Base-by-base conservation (phyloP, 2,329 filamentous ascomycete genomes). In the Alternaria alternata region DNA sequence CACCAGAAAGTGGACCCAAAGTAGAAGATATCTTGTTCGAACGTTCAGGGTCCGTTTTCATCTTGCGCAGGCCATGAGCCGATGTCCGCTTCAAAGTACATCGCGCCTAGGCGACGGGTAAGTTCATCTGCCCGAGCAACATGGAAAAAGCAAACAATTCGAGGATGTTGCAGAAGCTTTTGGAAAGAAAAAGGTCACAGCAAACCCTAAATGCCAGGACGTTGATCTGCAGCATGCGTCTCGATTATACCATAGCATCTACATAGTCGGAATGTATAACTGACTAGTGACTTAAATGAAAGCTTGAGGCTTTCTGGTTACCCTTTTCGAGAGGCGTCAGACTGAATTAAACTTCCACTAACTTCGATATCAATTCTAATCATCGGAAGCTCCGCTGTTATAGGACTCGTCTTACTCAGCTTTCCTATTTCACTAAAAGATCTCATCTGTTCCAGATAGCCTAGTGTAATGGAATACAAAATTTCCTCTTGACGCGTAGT, bases 1-100 rank as follows among this genome's bases (percentile, higher is more conserved):
- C 52, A 38, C 30, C 22, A 6, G 5, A 7, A 14, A 20, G 22
- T n/a, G 49, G 36, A 16, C 24, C 16, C 9, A 51, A 54, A 14
- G 30, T 47, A 36, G 52, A 54, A 26, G 52, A 54, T 30, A 30
- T 32, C 28, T 30, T 47, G 12, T 46, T 54, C 22, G 42, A 47
- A 26, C 52, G 41, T 1, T 47, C 14, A 28, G 42, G 52, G 28
- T 39, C 52, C 20, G 32, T 22, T 5, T 54, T 47, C 41, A 20
- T 47, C 6, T 20, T 54, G 16, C 41, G 52, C 22, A n/a, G 32
- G 16, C 14, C 20, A 12, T 30, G 7, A 47, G n/a, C 14, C 14
- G 12, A 26, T 5, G 8, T 24, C 16, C 20, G 42, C 6, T 8
- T 43, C 30, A 9, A 16, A 39, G 20, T 47, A 26, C 22, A 18